phyloP scores from a whole-genome alignment of 805 yeast genomes.

The Yarrowia keelungensis region DNA sequence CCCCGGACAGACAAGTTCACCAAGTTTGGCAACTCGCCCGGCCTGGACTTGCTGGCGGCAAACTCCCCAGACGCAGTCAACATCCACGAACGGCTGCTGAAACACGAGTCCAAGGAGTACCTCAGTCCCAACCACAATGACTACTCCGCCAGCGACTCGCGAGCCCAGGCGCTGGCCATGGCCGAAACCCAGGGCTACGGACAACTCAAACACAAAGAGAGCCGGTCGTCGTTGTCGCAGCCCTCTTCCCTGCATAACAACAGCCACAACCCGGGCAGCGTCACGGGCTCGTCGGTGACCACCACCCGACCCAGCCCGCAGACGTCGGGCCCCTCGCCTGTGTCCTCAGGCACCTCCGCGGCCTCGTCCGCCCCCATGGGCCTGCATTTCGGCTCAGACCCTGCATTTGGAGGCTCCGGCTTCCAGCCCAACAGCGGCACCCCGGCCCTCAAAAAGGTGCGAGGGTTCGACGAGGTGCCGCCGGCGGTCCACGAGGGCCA shows the following conservation, averaged over 20 bases:
- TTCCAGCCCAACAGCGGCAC: conserved; percentile 34
- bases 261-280: not conserved
- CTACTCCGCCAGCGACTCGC: conserved; percentile 28
- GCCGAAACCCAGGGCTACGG: conserved; percentile 34
- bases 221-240: conserved; percentile 27
- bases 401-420: conserved; percentile 36
- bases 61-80: conserved; percentile 32
- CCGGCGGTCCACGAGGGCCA: conserved; percentile 28
- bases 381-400: conserved; percentile 38
- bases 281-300: conserved; percentile 26
- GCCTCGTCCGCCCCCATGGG: conserved; percentile 32
- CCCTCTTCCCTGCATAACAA: conserved; percentile 6
- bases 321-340: conserved; percentile 28
- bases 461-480: conserved; percentile 27
- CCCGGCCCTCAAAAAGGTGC: conserved; percentile 19
- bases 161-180: conserved; percentile 36
- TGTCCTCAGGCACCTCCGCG: conserved; percentile 25
- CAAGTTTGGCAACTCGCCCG: conserved; percentile 37
- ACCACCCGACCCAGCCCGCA: conserved; percentile 26
- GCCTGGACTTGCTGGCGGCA: conserved; percentile 25
- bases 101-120: conserved; percentile 34
- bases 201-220: conserved; percentile 28
- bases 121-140: conserved; percentile 25
- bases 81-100: conserved; percentile 33
- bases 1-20: conserved; percentile 26